These are phyloP conservation scores for Kwoniella heveanensis DNA, from an alignment of 768 basidiomycete species.

Conservation along the genomic window DNA sequence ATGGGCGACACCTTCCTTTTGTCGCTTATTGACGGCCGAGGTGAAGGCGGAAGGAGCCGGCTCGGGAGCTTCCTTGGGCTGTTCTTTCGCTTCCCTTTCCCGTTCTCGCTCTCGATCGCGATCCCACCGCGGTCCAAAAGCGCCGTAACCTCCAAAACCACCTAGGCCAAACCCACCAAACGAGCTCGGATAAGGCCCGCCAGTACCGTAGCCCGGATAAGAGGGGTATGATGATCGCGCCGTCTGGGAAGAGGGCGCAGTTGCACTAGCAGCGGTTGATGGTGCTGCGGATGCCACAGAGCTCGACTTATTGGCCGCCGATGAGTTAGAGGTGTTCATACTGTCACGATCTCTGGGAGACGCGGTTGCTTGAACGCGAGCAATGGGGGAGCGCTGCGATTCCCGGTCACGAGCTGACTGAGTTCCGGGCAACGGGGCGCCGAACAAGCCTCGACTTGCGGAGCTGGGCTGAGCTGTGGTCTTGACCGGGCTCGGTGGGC, in stretches of 20 bases:
- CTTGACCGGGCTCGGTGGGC: slow-evolving; percentile 17
- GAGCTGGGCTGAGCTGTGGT: slow-evolving; percentile 11
- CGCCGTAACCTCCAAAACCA: slow-evolving; percentile 22
- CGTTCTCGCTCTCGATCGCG: slow-evolving; percentile 13
- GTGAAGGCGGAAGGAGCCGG: not conserved
- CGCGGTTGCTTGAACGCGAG: slow-evolving; percentile 7
- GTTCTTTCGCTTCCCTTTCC: slow-evolving; percentile 4
- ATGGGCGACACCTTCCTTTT: not conserved
- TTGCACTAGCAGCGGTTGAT: not conserved
- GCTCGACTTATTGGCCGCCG: slow-evolving; percentile 1
- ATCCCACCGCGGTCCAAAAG: slow-evolving; percentile 18
- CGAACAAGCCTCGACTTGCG: slow-evolving; percentile 11
- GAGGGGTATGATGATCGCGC: slow-evolving; percentile 1
- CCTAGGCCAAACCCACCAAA: slow-evolving; percentile 25
- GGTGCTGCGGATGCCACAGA: not conserved
- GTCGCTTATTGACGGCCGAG: not conserved
- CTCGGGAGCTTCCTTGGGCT: not conserved
- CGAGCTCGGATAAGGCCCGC: slow-evolving; percentile 2
- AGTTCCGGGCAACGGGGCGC: slow-evolving; percentile 7
- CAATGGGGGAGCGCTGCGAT: slow-evolving; percentile 6
- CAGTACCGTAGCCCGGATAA: slow-evolving; percentile 5
- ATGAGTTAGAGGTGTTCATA: not conserved
- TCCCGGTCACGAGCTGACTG: slow-evolving; percentile 15
- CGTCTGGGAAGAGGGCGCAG: slow-evolving; percentile 1
- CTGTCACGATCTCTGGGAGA: slow-evolving; percentile 23